Conservation (phyloP, 2,329 filamentous ascomycete species). For the Sporothrix schenckii region DNA sequence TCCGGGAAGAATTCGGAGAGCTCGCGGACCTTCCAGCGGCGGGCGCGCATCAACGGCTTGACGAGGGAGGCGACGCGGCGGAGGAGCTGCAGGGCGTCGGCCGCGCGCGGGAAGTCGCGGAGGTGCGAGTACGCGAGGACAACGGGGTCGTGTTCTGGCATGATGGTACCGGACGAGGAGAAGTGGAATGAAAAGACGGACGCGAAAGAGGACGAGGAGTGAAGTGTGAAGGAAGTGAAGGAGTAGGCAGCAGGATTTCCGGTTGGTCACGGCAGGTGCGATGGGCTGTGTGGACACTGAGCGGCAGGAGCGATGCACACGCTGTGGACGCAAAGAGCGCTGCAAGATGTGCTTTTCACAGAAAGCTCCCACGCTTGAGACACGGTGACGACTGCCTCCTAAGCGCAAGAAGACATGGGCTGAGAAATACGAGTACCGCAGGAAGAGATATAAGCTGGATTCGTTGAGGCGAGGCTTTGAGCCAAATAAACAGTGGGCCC, state of each 20-base stretch:
- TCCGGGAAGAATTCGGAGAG: conserved; percentile 85
- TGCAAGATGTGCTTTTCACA: background rate
- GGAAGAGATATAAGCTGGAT: background rate
- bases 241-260: conserved; percentile 17
- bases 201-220: background rate
- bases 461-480: background rate
- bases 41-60: conserved; percentile 91
- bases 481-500: conserved; percentile 18
- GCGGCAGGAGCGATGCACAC: background rate
- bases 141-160: conserved; percentile 52
- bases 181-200: background rate
- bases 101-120: conserved; percentile 50
- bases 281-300: background rate
- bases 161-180: conserved; percentile 35
- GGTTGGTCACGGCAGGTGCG: background rate
- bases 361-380: background rate
- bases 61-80: conserved; percentile 84
- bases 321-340: background rate
- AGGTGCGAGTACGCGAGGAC: conserved; percentile 56
- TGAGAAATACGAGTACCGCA: background rate
- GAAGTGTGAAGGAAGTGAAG: background rate
- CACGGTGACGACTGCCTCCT: background rate
- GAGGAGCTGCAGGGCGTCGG: conserved; percentile 62
- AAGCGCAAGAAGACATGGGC: too few species aligned
- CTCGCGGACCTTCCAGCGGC: conserved; percentile 75